phyloP scores from a whole-genome alignment of 2,329 filamentous ascomycete genomes.

The Ophiostoma populinum region DNA sequence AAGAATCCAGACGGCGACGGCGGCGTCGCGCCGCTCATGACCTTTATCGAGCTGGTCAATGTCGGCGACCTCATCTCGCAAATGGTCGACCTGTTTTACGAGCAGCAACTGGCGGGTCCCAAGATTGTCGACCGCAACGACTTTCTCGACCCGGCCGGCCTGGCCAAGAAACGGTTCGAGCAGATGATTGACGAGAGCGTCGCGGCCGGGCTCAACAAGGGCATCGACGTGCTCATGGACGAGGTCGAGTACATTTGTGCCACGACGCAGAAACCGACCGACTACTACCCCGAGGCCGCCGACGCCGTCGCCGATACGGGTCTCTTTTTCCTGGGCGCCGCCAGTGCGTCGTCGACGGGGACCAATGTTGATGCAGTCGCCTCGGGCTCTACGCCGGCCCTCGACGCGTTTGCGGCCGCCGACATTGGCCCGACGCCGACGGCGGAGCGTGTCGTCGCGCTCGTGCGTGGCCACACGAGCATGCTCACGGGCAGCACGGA shows the following conservation, averaged over 20 bases:
- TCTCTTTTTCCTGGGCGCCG: constrained; percentile 6
- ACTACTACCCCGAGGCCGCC: constrained; percentile 61
- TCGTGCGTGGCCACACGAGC: constrained; percentile 74
- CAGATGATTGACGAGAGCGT: constrained; percentile 97
- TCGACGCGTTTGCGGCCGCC: constrained; percentile 6
- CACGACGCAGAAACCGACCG: constrained; percentile 67
- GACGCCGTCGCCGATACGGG: constrained; percentile 14
- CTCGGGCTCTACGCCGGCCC: constrained; percentile 16
- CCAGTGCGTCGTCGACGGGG: no score
- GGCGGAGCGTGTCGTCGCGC: constrained; percentile 62
- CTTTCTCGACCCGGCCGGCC: constrained; percentile 77
- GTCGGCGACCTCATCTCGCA: constrained; percentile 95
- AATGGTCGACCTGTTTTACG: constrained; percentile 98
- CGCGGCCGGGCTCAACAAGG: constrained; percentile 87
- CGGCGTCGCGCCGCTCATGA: constrained; percentile 79
- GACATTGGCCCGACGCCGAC: constrained; percentile 54
- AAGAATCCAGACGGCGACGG: constrained; percentile 38
- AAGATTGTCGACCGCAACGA: constrained; percentile 84
- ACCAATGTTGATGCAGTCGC: no score
- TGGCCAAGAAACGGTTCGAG: constrained; percentile 97
- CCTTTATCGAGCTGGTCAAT: constrained; percentile 93
- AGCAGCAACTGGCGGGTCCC: constrained; percentile 73
- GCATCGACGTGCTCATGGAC: constrained; percentile 95
- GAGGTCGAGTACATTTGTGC: constrained; percentile 93
- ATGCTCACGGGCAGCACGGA: constrained; percentile 93